phyloP scores from a whole-genome alignment of 495 filamentous ascomycete species.

The Apodospora peruviana region DNA sequence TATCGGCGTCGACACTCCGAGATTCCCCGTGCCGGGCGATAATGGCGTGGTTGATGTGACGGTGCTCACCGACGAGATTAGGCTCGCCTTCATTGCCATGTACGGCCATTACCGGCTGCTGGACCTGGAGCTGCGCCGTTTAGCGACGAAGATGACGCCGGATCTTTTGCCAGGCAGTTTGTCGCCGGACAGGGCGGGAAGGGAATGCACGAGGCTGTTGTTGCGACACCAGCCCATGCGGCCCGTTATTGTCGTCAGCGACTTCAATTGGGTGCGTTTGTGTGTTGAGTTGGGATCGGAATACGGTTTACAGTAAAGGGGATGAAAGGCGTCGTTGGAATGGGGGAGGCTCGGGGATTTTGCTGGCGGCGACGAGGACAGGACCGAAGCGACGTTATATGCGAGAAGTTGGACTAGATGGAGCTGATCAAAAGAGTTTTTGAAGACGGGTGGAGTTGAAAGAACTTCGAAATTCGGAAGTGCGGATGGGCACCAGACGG shows the following conservation, averaged over 20 bases:
- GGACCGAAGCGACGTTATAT: too few relatives aligned
- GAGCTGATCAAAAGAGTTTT: too few relatives aligned
- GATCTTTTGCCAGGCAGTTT: neutral
- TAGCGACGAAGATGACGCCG: neutral
- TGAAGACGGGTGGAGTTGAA: too few relatives aligned
- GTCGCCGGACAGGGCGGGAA: neutral
- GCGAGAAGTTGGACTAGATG: too few relatives aligned
- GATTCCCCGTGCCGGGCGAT: neutral
- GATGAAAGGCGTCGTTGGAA: too few relatives aligned
- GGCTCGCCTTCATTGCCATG: neutral
- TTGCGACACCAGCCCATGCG: neutral
- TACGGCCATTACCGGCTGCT: neutral
- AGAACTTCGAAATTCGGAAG: too few relatives aligned
- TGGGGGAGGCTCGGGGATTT: too few relatives aligned
- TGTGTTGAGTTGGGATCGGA: too few relatives aligned
- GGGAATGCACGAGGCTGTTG: neutral
- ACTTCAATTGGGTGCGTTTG: neutral
- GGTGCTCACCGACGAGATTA: neutral
- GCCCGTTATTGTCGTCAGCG: neutral
- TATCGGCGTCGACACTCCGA: too few relatives aligned
- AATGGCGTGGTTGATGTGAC: neutral
- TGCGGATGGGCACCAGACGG: too few relatives aligned
- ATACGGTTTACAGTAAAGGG: too few relatives aligned
- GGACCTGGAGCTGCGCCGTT: neutral
- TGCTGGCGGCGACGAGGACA: too few relatives aligned